Evolutionary conservation across 164 flowering plant genomes (phyloP).

Genomic region (Magnolia kwangsiensis): DNA sequence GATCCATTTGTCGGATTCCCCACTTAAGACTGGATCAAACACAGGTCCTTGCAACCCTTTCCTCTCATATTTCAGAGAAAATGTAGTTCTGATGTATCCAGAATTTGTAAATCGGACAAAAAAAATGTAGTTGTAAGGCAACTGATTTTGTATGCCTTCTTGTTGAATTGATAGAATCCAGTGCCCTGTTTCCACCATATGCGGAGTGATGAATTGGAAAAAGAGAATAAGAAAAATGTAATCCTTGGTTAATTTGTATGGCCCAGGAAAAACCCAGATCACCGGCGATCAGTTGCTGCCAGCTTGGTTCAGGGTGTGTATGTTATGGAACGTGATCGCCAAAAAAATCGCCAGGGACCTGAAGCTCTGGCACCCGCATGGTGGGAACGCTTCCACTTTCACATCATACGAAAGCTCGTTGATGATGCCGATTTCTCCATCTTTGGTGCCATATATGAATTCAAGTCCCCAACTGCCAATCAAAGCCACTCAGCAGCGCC

Average conservation of each 20-base stretch:
- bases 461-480: conserved; percentile 24
- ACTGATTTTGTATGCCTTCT: background rate
- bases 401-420: conserved; percentile 37
- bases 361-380: conserved; percentile 87
- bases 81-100: too few relatives aligned
- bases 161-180: too few relatives aligned
- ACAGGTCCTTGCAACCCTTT: too few relatives aligned
- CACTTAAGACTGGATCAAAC: too few relatives aligned
- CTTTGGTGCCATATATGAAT: conserved; percentile 74
- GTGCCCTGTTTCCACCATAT: background rate
- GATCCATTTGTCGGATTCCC: too few relatives aligned
- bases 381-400: conserved; percentile 76
- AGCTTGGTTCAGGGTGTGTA: conserved; percentile 81
- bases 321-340: conserved; percentile 75
- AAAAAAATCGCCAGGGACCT: conserved; percentile 45
- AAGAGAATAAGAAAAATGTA: background rate
- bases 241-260: background rate
- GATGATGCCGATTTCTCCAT: conserved; percentile 69
- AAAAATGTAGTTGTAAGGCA: background rate
- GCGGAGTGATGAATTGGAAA: too few relatives aligned
- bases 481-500: conserved; percentile 4
- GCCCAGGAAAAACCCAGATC: conserved; percentile 57
- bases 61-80: too few relatives aligned
- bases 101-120: too few relatives aligned
- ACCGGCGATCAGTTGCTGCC: conserved; percentile 78